Percentiles rank a stretch among this genome's conserved stretches.
These are phyloP conservation scores for Ilyonectria mors-panacis DNA, from an alignment of 2,329 filamentous ascomycete genomes.

Conservation along the genomic window DNA sequence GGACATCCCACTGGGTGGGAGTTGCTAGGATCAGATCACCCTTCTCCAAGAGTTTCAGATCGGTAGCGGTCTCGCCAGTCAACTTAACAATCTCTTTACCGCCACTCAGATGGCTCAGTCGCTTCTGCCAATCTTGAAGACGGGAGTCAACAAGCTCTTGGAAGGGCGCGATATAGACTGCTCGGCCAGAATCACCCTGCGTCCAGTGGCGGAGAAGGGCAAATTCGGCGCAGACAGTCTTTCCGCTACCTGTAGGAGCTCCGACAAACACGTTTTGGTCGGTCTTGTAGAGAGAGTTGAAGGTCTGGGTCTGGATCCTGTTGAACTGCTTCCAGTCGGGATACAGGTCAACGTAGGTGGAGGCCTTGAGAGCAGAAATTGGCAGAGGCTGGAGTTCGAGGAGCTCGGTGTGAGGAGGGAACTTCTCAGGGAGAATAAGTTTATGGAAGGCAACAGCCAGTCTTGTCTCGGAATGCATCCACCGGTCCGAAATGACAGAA, in stretches of 20 bases:
- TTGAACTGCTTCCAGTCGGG: slow-evolving; percentile 92
- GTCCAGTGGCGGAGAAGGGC: slow-evolving; percentile 91
- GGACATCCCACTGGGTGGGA: slow-evolving; percentile 93
- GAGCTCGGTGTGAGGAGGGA: slow-evolving; percentile 92
- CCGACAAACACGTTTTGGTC: slow-evolving; percentile 96
- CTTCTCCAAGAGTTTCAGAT: slow-evolving; percentile 88
- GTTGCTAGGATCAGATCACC: slow-evolving; percentile 94
- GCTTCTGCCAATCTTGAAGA: slow-evolving; percentile 86
- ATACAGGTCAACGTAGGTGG: slow-evolving; percentile 87
- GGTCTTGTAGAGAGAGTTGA: slow-evolving; percentile 91
- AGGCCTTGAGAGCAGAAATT: slow-evolving; percentile 87
- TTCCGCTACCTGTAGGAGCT: slow-evolving; percentile 94
- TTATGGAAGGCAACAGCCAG: slow-evolving; percentile 96
- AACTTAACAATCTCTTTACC: slow-evolving; percentile 94
- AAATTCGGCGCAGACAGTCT: slow-evolving; percentile 97
- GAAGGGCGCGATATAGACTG: slow-evolving; percentile 95
- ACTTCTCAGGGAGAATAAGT: slow-evolving; percentile 93
- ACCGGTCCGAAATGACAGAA: slow-evolving; percentile 92
- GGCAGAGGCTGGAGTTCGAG: slow-evolving; percentile 93
- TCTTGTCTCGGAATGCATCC: slow-evolving; percentile 98
- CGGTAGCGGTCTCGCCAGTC: slow-evolving; percentile 91
- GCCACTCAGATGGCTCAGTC: slow-evolving; percentile 79
- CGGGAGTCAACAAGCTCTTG: slow-evolving; percentile 91
- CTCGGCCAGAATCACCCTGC: slow-evolving; percentile 71
- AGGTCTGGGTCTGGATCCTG: slow-evolving; percentile 96